Evolutionary conservation across 2,329 filamentous ascomycete species (phyloP).

Genomic region (Venturia pyrina): DNA sequence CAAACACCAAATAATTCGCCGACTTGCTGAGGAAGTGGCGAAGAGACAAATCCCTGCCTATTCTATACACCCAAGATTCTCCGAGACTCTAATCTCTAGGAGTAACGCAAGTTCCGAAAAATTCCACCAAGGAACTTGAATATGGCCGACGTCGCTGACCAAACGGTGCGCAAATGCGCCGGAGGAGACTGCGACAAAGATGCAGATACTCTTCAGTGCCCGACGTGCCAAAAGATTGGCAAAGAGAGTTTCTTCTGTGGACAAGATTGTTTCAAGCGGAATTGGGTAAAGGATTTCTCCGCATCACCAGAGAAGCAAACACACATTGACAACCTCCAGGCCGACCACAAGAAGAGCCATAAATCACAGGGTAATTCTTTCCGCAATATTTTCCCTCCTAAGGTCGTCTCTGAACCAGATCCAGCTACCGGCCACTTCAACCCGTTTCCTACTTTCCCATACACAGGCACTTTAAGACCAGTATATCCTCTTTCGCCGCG

Average conservation of each 20-base stretch:
- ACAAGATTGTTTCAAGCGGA: constrained; percentile 97
- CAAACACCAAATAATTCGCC: background rate
- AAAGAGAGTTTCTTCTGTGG: constrained; percentile 95
- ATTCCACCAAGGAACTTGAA: background rate
- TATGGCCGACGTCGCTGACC: background rate
- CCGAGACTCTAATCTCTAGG: background rate
- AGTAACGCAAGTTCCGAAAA: background rate
- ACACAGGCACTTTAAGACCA: constrained; percentile 70
- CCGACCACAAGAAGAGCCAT: constrained; percentile 72
- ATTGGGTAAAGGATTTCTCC: constrained; percentile 62
- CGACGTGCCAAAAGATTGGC: constrained; percentile 83
- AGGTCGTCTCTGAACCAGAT: constrained; percentile 82
- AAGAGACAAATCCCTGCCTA: background rate
- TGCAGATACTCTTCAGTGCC: constrained; percentile 79
- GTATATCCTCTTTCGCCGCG: constrained; percentile 50
- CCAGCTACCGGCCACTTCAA: constrained; percentile 85
- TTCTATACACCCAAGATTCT: background rate
- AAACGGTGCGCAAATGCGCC: constrained; percentile 55
- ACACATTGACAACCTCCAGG: constrained; percentile 38
- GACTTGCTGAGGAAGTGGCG: background rate
- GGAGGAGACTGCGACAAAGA: constrained; percentile 80
- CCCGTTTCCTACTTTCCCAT: constrained; percentile 81
- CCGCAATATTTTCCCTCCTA: constrained; percentile 64
- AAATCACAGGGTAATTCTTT: constrained; percentile 67
- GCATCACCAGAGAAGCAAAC: constrained; percentile 22